A percentile compares a stretch with the other conserved stretches of the same genome.
These are phyloP conservation scores for Microdochium trichocladiopsis DNA, from an alignment of 2,329 filamentous ascomycete species.

Conservation along the genomic window DNA sequence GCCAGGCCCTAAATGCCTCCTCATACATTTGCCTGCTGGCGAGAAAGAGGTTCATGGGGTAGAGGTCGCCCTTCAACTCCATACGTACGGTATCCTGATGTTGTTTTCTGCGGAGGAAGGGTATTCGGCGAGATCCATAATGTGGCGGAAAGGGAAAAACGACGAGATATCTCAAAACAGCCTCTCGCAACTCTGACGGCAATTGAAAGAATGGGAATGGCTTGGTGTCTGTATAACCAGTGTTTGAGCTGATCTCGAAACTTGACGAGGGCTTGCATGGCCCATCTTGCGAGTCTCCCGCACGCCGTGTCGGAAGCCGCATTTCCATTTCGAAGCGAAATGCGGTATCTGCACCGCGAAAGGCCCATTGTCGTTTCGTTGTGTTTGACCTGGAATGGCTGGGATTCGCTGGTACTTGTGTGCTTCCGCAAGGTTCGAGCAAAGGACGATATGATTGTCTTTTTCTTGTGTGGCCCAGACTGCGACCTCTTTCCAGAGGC, in stretches of 20 bases:
- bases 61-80: not conserved
- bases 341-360: too few relatives aligned
- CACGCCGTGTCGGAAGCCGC: too few relatives aligned
- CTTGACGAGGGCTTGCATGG: not conserved
- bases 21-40: not conserved
- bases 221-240: not conserved
- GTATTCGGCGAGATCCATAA: not conserved
- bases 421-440: too few relatives aligned
- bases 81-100: not conserved
- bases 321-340: too few relatives aligned
- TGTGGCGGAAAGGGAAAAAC: not conserved
- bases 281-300: too few relatives aligned
- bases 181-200: not conserved
- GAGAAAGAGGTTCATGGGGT: not conserved
- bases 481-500: too few relatives aligned
- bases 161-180: not conserved
- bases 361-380: too few relatives aligned
- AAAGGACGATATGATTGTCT: too few relatives aligned
- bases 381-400: too few relatives aligned
- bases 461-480: too few relatives aligned
- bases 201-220: not conserved
- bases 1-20: not conserved
- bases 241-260: not conserved
- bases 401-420: too few relatives aligned
- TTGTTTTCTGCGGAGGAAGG: not conserved